A percentile compares a stretch with the other conserved stretches of the same genome.
Evolutionary conservation across 371 early-diverging fungal genomes (phyloP).

Genomic region (Rhizopus microsporus): DNA sequence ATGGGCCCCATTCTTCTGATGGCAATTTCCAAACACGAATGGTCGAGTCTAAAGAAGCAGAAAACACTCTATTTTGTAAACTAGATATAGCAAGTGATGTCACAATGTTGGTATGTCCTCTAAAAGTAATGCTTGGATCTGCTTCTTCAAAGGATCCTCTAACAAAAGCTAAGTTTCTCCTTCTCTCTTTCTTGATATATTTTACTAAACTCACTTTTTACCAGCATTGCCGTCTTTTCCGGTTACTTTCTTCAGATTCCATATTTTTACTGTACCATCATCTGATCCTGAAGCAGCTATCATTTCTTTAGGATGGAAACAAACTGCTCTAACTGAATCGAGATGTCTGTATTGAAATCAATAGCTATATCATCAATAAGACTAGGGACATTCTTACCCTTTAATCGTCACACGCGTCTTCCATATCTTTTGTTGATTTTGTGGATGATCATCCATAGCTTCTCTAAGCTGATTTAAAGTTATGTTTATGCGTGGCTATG

Average conservation of each 20-base stretch:
- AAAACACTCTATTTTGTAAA: slow-evolving; percentile 62
- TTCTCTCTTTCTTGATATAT: slow-evolving; percentile 32
- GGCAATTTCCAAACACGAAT: slow-evolving; percentile 78
- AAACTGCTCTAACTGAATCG: slow-evolving; percentile 75
- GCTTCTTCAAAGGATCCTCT: slow-evolving; percentile 53
- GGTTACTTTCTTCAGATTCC: slow-evolving; percentile 59
- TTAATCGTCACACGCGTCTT: slow-evolving; percentile 58
- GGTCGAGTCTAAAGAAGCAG: slow-evolving; percentile 76
- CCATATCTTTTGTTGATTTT: slow-evolving; percentile 55
- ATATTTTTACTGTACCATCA: slow-evolving; percentile 82
- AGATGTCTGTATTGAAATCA: slow-evolving; percentile 63
- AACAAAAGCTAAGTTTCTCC: neutral
- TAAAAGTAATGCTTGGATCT: slow-evolving; percentile 75
- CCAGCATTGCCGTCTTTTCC: slow-evolving; percentile 36
- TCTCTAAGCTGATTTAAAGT: slow-evolving; percentile 20
- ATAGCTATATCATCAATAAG: neutral
- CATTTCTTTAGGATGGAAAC: slow-evolving; percentile 67
- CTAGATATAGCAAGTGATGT: slow-evolving; percentile 69
- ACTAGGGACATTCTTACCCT: slow-evolving; percentile 41
- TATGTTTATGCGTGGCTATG: neutral
- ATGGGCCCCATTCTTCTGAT: slow-evolving; percentile 53
- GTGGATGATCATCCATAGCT: slow-evolving; percentile 21
- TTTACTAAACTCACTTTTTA: slow-evolving; percentile 34
- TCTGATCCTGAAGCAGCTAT: slow-evolving; percentile 77
- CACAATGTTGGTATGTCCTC: slow-evolving; percentile 78